Percentiles rank a stretch among this genome's conserved stretches.
Evolutionary conservation across 2,329 filamentous ascomycete species (phyloP).

Genomic region (Paramyrothecium roridum): DNA sequence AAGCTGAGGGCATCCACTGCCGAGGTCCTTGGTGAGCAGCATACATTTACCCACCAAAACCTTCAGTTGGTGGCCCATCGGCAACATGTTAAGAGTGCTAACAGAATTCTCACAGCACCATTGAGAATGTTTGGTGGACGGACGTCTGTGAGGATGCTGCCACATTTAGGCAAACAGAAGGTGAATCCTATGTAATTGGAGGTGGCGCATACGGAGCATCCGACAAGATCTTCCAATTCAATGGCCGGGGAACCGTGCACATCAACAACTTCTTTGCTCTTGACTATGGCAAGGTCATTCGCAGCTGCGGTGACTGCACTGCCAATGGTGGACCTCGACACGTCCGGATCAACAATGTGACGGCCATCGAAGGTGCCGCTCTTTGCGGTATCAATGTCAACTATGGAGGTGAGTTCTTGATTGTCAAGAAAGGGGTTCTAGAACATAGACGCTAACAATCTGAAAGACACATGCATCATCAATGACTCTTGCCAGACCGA

Average conservation of each 20-base stretch:
- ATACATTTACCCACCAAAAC: background rate
- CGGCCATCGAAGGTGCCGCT: background rate
- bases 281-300: background rate
- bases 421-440: background rate
- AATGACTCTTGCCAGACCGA: background rate
- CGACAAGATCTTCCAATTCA: background rate
- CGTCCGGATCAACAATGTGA: background rate
- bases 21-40: background rate
- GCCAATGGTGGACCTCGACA: background rate
- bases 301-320: background rate
- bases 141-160: background rate
- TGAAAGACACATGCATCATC: background rate
- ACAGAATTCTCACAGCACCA: background rate
- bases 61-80: too few species aligned
- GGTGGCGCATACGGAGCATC: slow-evolving; percentile 2
- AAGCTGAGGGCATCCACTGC: background rate
- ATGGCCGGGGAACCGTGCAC: background rate
- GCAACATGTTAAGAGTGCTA: background rate
- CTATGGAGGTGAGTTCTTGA: background rate
- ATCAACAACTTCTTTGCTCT: background rate
- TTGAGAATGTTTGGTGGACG: background rate
- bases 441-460: background rate
- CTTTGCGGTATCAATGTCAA: background rate
- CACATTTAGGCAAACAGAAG: background rate
- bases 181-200: slow-evolving; percentile 3